These are phyloP conservation scores for Marchantia polymorpha DNA, from an alignment of 225 moss, liverwort and hornwort genomes.

Conservation along the genomic window DNA sequence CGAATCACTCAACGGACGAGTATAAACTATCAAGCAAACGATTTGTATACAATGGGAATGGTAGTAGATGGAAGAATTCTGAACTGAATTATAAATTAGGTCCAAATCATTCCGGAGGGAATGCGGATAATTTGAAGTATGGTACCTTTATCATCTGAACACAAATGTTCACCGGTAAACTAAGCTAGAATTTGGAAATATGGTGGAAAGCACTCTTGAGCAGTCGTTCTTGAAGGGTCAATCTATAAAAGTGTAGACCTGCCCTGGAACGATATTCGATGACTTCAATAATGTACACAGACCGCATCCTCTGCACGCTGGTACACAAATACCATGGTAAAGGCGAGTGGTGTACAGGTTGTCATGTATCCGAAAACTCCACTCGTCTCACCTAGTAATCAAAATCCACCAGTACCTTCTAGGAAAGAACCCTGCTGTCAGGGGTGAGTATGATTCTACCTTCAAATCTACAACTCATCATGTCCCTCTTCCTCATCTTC, in stretches of 20 bases:
- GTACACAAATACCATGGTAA: constrained; percentile 2
- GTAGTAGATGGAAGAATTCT: not conserved
- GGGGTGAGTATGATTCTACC: not conserved
- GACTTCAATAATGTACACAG: constrained; percentile 23
- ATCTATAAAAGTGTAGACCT: not conserved
- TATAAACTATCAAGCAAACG: not conserved
- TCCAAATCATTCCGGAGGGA: not conserved
- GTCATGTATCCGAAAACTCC: constrained; percentile 45
- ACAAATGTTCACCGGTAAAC: not conserved
- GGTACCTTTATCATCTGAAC: not conserved
- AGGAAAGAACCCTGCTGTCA: not conserved
- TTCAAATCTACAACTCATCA: constrained; percentile 47
- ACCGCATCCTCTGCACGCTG: constrained; percentile 14
- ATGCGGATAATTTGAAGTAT: not conserved
- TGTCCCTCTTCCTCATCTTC: constrained; percentile 43
- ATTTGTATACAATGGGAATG: not conserved
- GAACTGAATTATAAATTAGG: not conserved
- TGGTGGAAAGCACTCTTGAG: not conserved
- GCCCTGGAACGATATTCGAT: not conserved
- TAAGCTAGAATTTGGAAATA: not conserved
- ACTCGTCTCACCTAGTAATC: constrained; percentile 27
- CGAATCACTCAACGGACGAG: no score
- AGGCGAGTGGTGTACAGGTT: constrained; percentile 36
- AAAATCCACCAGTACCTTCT: constrained; percentile 6
- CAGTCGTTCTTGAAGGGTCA: not conserved